Evolutionary conservation across 108 stramenopile species (phyloP), one percentile per base, ranked within the genome.

Genomic region (Cyclotella cryptica): DNA sequence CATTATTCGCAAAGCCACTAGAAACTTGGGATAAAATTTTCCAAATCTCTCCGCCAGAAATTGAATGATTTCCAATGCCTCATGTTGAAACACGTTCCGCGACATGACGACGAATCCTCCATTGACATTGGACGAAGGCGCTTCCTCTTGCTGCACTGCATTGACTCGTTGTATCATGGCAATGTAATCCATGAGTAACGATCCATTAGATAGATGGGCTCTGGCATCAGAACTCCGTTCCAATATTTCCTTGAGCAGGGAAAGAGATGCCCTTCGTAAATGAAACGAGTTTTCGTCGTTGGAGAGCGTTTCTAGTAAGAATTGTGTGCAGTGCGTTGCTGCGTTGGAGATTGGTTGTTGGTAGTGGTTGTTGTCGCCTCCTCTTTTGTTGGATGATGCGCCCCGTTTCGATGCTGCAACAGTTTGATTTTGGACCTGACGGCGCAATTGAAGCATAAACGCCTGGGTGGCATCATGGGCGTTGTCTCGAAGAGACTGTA

Each of bases 1-100:
- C 65, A 81, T 69, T 35, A 75, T 57, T 35, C 81, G 46, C 19
- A 74, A 81, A 21, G 81, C 81, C 30, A 81, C 81, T n/a, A 42
- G 44, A 52, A 71, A 81, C n/a, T 75, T 69, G 19, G 69, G 45
- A 52, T 75, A 81, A 15, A 75, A 71, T 19, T 24, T 29, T 0
- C 81, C 81, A 60, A 65, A 81, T 52, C 66, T 30, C 5, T 46
- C 61, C 29, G 70, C 71, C 18, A 81, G 51, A 44, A 57, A 41
- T 42, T 75, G 68, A 26, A 81, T 66, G 47, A 81, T 53, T 44
- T 81, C 81, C 35, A 75, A 42, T 21, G 70, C 63, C 29, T 81
- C 74, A 21, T 71, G 69, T 22, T 71, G 77, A 43, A 81, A 69
- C 24, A 81, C 9, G 7, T 27, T 41, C 44, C 41, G 58, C 30